Base-by-base conservation (phyloP, 169 alveolate species). In the Plasmodium falciparum region DNA sequence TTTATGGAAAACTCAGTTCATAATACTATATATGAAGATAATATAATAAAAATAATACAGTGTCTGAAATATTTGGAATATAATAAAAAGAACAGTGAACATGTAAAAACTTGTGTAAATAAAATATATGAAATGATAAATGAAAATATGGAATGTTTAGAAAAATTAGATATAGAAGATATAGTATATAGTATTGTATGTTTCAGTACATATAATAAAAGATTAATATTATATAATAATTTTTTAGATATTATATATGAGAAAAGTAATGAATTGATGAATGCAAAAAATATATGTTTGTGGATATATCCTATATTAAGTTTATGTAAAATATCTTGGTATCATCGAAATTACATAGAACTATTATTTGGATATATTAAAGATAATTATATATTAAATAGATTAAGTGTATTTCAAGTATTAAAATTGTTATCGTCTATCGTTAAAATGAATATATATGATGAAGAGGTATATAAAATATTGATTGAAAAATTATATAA, bases 401-500 rank as follows among this genome's bases (percentile, higher is more conserved):
- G 89, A 29, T 15, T 78, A 13, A 78, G 61, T 26, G 71, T 66
- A 7, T 78, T 78, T 66, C 89, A 78, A 26, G 3, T 78, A 8
- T 7, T 78, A 9, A 78, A 78, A 52, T 39, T 78, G 1, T 26
- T 78, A 43, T 78, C 89, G 6, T 78, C 89, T 22, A n/a, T 78
- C 24, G 89, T 78, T 13, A 78, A 78, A 66, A 78, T 66, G 89
- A 78, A 78, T 63, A 56, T 78, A 43, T 78, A 78, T 50, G 89
- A 78, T 33, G 89, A 78, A 24, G 8, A 78, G 1, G 49, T 78
- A 7, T 78, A 78, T 13, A 78, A 78, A n/a, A 70, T 78, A 13
- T 70, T 78, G 17, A 65, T 78, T 12, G 78, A 78, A 20, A 69
- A 78, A 45, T 24, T 78, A 0, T 78, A 15, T 58, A 78, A 33